Conservation (phyloP, 2,329 filamentous ascomycete genomes). For the Chrysosporium queenslandicum region DNA sequence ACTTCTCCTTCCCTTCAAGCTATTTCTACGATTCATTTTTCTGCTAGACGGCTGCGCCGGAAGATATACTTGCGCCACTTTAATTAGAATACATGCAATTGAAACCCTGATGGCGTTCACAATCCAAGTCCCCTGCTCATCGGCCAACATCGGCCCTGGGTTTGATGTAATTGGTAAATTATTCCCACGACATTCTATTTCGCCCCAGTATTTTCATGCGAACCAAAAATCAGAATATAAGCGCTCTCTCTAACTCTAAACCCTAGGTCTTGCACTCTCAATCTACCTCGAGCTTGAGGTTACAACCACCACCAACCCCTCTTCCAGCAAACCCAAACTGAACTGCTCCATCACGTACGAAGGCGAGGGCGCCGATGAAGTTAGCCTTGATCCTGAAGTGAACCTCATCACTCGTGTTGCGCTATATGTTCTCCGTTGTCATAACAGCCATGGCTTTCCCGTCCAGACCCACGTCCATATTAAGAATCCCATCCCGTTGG, state of each 20-base stretch:
- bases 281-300: slow-evolving; percentile 87
- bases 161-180: slow-evolving; percentile 73
- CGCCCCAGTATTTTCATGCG: not conserved
- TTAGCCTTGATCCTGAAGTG: slow-evolving; percentile 70
- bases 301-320: slow-evolving; percentile 48
- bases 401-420: slow-evolving; percentile 93
- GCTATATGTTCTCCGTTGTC: slow-evolving; percentile 87
- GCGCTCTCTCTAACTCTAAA: not conserved
- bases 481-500: slow-evolving; percentile 87
- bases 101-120: slow-evolving; percentile 38
- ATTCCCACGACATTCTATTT: not conserved
- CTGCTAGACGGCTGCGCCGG: not conserved
- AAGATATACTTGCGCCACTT: not conserved
- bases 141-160: slow-evolving; percentile 92
- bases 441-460: slow-evolving; percentile 76
- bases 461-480: slow-evolving; percentile 83
- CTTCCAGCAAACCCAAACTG: slow-evolving; percentile 51
- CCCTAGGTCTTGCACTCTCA: slow-evolving; percentile 68
- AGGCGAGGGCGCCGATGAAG: slow-evolving; percentile 61
- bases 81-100: slow-evolving; percentile 10
- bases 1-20: not conserved
- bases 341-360: slow-evolving; percentile 91
- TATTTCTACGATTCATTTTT: too few relatives aligned
- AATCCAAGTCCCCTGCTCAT: slow-evolving; percentile 82
- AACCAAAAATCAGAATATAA: not conserved